A percentile compares a stretch with the other conserved stretches of the same genome.
Conservation (phyloP, 108 stramenopile genomes). For the Pseudonitzschia multistriata region DNA sequence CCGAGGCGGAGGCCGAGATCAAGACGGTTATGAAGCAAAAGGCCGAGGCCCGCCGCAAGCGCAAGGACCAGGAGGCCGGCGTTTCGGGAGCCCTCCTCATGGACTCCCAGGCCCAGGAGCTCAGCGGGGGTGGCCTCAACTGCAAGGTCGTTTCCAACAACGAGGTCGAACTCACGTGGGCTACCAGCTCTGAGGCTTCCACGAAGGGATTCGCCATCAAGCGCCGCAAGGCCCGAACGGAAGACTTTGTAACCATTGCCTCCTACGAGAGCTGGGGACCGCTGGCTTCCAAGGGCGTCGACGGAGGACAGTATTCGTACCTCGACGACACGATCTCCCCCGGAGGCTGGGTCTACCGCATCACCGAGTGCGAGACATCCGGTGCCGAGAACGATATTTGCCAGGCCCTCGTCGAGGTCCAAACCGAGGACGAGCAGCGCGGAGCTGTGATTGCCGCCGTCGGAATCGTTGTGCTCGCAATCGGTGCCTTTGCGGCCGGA, state of each 20-base stretch:
- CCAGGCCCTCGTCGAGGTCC: conserved; percentile 85
- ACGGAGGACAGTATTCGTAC: conserved; percentile 76
- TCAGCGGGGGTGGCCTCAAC: conserved; percentile 73
- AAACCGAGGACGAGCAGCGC: conserved; percentile 82
- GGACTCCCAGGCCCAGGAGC: conserved; percentile 83
- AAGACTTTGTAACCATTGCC: conserved; percentile 67
- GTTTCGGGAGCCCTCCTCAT: conserved; percentile 66
- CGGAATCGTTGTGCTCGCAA: conserved; percentile 56
- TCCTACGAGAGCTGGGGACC: conserved; percentile 77
- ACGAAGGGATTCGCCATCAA: conserved; percentile 84
- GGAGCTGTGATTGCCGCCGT: conserved; percentile 79
- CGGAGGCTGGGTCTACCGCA: conserved; percentile 90
- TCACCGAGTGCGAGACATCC: conserved; percentile 68
- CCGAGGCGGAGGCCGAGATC: conserved; percentile 69
- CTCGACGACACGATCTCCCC: conserved; percentile 58
- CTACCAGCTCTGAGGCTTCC: conserved; percentile 62
- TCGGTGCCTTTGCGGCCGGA: conserved; percentile 75
- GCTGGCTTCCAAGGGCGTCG: conserved; percentile 63
- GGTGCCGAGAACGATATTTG: conserved; percentile 80
- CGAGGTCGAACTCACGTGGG: conserved; percentile 83
- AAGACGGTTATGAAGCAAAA: conserved; percentile 63
- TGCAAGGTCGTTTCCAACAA: conserved; percentile 69
- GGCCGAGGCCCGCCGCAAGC: conserved; percentile 70
- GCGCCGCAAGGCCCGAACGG: conserved; percentile 80
- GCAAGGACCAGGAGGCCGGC: conserved; percentile 54